phyloP scores from a whole-genome alignment of 345 rosid species.

The Xanthoceras sorbifolium region DNA sequence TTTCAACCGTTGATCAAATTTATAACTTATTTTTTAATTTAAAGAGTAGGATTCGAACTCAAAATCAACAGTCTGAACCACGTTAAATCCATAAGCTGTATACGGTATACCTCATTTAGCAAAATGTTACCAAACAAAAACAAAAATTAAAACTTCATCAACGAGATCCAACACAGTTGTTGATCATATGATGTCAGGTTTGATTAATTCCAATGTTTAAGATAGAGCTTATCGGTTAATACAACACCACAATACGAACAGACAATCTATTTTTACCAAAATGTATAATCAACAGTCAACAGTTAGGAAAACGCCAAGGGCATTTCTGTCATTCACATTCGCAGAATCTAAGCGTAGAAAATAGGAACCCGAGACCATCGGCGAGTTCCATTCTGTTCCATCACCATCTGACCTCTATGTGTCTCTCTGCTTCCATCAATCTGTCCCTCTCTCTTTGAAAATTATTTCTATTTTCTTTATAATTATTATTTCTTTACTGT shows the following conservation, averaged over 20 bases:
- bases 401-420: slow-evolving; percentile 39
- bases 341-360: slow-evolving; percentile 28
- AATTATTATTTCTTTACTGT: background rate
- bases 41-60: too few species aligned
- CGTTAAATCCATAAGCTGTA: too few species aligned
- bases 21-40: too few species aligned
- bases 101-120: too few species aligned
- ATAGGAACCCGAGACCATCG: slow-evolving; percentile 47
- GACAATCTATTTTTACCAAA: slow-evolving; percentile 27
- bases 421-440: background rate
- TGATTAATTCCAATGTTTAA: background rate
- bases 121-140: too few species aligned
- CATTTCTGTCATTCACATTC: slow-evolving; percentile 25
- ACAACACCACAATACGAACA: background rate
- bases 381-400: slow-evolving; percentile 47
- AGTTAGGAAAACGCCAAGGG: background rate
- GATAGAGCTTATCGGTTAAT: slow-evolving; percentile 8
- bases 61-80: too few species aligned
- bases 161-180: background rate
- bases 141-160: too few species aligned
- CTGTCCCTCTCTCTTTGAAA: background rate
- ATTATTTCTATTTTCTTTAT: background rate
- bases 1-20: slow-evolving; percentile 9
- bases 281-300: background rate
- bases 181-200: background rate